These are phyloP conservation scores for Pseudonitzschia multiseries DNA, from an alignment of 108 stramenopile genomes.

Conservation along the genomic window DNA sequence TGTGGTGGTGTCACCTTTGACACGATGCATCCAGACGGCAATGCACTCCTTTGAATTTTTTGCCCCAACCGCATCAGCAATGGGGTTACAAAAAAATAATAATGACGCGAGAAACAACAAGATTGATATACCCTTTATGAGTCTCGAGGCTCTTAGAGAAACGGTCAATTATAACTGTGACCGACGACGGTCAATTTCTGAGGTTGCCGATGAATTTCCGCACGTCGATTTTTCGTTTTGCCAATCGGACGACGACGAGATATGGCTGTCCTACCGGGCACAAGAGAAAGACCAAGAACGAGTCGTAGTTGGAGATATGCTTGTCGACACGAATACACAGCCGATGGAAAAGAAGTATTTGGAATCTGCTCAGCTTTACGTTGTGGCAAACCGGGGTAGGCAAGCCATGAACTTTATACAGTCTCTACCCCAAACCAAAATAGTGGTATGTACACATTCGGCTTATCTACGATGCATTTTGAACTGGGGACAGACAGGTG, in stretches of 20 bases:
- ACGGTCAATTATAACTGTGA: constrained; percentile 72
- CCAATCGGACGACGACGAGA: background rate
- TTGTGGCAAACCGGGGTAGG: constrained; percentile 45
- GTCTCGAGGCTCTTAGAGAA: constrained; percentile 64
- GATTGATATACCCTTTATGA: constrained; percentile 32
- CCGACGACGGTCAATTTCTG: constrained; percentile 49
- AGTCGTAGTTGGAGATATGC: background rate
- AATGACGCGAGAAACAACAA: background rate
- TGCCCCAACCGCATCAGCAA: background rate
- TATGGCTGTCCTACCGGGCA: background rate
- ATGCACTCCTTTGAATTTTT: constrained; percentile 35
- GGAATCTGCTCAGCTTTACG: constrained; percentile 51
- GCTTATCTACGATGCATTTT: constrained; percentile 60
- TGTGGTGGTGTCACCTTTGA: constrained; percentile 60
- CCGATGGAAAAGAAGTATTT: constrained; percentile 28
- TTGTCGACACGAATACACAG: background rate
- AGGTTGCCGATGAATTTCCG: constrained; percentile 45
- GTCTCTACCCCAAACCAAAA: constrained; percentile 35
- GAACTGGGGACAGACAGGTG: constrained; percentile 51
- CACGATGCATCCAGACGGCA: constrained; percentile 68
- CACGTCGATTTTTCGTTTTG: constrained; percentile 29
- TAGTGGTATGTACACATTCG: constrained; percentile 53
- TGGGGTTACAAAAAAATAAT: background rate
- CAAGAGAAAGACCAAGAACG: constrained; percentile 6
- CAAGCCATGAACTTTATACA: constrained; percentile 35